These are phyloP conservation scores for Sarcodon sp. DNA, from an alignment of 768 basidiomycete species.

Conservation along the genomic window DNA sequence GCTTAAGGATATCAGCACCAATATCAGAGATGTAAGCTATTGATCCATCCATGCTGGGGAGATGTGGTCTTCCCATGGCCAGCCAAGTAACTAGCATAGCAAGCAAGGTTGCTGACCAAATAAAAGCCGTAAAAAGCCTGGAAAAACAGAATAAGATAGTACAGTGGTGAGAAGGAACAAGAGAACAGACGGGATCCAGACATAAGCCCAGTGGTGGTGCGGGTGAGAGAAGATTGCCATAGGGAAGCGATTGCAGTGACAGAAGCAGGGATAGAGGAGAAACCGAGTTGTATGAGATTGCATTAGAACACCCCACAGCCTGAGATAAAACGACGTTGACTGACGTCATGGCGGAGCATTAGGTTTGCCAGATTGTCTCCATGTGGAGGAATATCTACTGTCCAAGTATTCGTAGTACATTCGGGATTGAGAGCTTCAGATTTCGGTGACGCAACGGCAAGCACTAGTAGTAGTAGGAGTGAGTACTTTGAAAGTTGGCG, in stretches of 20 bases:
- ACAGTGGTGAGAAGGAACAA: too few relatives aligned
- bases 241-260: background rate
- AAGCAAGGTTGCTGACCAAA: slow-evolving; percentile 64
- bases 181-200: slow-evolving; percentile 36
- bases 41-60: slow-evolving; percentile 37
- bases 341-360: too few relatives aligned
- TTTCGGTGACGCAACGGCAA: too few relatives aligned
- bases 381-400: too few relatives aligned
- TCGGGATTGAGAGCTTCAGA: too few relatives aligned
- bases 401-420: too few relatives aligned
- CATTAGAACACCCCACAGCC: too few relatives aligned
- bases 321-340: too few relatives aligned
- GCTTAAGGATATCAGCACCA: slow-evolving; percentile 63
- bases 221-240: slow-evolving; percentile 11
- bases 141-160: too few relatives aligned
- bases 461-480: too few relatives aligned
- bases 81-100: slow-evolving; percentile 67
- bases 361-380: too few relatives aligned
- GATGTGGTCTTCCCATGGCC: slow-evolving; percentile 46
- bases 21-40: slow-evolving; percentile 74
- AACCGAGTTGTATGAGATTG: background rate
- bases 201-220: slow-evolving; percentile 44
- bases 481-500: too few relatives aligned
- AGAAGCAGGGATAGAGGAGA: background rate
- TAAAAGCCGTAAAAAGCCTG: slow-evolving; percentile 31